These are phyloP conservation scores for Termitomyces sp. DNA, from an alignment of 768 basidiomycete species.

Conservation along the genomic window DNA sequence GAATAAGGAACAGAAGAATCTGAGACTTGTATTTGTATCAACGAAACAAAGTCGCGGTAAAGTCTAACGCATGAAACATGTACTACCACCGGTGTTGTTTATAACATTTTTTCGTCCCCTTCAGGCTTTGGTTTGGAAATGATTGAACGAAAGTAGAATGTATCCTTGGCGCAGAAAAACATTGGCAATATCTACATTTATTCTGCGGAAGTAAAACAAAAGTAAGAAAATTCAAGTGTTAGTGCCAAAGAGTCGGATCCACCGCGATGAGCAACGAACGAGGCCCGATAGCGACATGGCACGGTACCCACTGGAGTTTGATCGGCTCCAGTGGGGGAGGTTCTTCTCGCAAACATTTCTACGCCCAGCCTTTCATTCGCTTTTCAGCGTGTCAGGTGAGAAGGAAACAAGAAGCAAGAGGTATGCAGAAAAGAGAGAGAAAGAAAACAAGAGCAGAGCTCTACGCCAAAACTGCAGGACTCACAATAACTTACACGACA, in stretches of 20 bases:
- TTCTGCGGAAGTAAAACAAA: neutral
- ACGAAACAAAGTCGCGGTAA: neutral
- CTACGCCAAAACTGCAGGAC: neutral
- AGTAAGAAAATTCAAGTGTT: conserved; percentile 32
- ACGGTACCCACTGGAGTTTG: conserved; percentile 52
- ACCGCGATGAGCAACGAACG: conserved; percentile 56
- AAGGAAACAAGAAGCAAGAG: conserved; percentile 2
- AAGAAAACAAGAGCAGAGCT: neutral
- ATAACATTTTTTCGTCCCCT: neutral
- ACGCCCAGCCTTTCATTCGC: conserved; percentile 82
- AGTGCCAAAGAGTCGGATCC: conserved; percentile 70
- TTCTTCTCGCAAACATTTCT: conserved; percentile 85
- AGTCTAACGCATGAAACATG: neutral
- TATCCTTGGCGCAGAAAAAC: neutral
- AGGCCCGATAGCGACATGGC: conserved; percentile 76
- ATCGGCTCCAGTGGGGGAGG: conserved; percentile 45
- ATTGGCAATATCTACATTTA: neutral
- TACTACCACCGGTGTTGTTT: neutral
- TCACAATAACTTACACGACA: neutral
- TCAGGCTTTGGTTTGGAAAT: too few species aligned
- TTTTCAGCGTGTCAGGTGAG: conserved; percentile 67
- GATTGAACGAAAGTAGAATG: neutral
- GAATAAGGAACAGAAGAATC: neutral
- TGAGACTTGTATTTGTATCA: conserved; percentile 10
- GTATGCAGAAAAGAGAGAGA: conserved; percentile 10